Conservation (phyloP, 768 basidiomycete genomes). For the Tylopilus sp. region DNA sequence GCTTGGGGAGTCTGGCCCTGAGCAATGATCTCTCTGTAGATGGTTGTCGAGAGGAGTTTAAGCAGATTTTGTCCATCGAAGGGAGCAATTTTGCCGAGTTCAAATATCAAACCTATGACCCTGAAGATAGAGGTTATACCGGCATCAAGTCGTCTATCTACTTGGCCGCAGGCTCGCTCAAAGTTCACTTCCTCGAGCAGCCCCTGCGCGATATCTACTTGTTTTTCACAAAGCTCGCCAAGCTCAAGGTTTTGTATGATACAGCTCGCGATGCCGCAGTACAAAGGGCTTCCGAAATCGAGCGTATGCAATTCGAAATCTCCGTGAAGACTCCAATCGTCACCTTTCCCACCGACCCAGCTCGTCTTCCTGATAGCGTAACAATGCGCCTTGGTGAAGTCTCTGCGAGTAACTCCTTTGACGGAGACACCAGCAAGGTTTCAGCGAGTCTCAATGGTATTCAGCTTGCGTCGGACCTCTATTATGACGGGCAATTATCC, state of each 20-base stretch:
- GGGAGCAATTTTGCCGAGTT: constrained; percentile 94
- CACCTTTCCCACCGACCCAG: constrained; percentile 73
- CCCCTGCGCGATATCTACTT: constrained; percentile 87
- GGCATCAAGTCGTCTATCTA: constrained; percentile 83
- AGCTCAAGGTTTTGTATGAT: constrained; percentile 92
- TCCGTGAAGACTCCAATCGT: constrained; percentile 90
- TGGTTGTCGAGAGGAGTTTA: constrained; percentile 63
- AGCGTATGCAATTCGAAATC: constrained; percentile 90
- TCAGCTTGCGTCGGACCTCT: constrained; percentile 70
- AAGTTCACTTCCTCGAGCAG: constrained; percentile 82
- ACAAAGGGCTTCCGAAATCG: constrained; percentile 89
- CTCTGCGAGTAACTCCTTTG: constrained; percentile 71
- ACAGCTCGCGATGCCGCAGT: constrained; percentile 91
- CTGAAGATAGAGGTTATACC: constrained; percentile 59
- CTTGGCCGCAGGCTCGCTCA: constrained; percentile 85
- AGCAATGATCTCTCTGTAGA: constrained; percentile 62
- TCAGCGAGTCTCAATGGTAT: constrained; percentile 79
- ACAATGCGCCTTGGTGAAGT: constrained; percentile 88
- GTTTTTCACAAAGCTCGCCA: constrained; percentile 82
- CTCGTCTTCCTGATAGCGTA: constrained; percentile 61
- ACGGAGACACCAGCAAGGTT: constrained; percentile 52
- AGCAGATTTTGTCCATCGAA: constrained; percentile 87
- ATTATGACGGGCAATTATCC: constrained; percentile 44
- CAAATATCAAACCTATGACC: constrained; percentile 87
- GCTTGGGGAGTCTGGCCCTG: constrained; percentile 79